phyloP scores from a whole-genome alignment of 371 early-diverging fungal species.

The Catenaria anguillulae region DNA sequence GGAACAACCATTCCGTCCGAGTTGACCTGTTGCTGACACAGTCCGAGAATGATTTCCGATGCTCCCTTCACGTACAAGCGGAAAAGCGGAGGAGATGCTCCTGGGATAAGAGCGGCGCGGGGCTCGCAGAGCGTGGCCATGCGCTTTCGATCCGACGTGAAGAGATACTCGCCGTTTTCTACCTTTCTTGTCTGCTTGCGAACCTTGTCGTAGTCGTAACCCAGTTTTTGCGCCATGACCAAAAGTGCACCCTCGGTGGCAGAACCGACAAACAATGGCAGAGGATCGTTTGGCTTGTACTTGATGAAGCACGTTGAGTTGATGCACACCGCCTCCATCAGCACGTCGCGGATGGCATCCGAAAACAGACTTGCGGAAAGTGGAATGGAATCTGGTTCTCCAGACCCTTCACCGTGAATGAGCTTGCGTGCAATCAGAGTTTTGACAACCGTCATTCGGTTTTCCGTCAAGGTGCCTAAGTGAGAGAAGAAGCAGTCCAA shows the following conservation, averaged over 20 bases:
- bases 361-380: slow-evolving; percentile 7
- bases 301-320: slow-evolving; percentile 20
- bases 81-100: slow-evolving; percentile 23
- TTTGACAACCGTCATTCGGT: slow-evolving; percentile 15
- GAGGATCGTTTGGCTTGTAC: slow-evolving; percentile 8
- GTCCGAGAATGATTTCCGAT: slow-evolving; percentile 52
- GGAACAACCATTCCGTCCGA: slow-evolving; percentile 7
- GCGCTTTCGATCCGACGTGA: slow-evolving; percentile 68
- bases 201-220: slow-evolving; percentile 29
- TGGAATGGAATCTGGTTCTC: slow-evolving; percentile 10
- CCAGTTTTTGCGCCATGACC: slow-evolving; percentile 33
- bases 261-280: slow-evolving; percentile 14
- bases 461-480: slow-evolving; percentile 18
- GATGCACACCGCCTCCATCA: slow-evolving; percentile 12
- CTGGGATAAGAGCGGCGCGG: slow-evolving; percentile 13
- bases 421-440: slow-evolving; percentile 8
- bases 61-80: slow-evolving; percentile 72
- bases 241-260: slow-evolving; percentile 67
- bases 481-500: no score
- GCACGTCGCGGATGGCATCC: slow-evolving; percentile 6
- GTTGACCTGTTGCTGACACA: background rate
- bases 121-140: slow-evolving; percentile 66
- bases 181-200: slow-evolving; percentile 27
- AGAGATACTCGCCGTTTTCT: slow-evolving; percentile 51
- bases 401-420: slow-evolving; percentile 15